phyloP scores from a whole-genome alignment of 2,329 filamentous ascomycete genomes.

The Neofusicoccum parvum region DNA sequence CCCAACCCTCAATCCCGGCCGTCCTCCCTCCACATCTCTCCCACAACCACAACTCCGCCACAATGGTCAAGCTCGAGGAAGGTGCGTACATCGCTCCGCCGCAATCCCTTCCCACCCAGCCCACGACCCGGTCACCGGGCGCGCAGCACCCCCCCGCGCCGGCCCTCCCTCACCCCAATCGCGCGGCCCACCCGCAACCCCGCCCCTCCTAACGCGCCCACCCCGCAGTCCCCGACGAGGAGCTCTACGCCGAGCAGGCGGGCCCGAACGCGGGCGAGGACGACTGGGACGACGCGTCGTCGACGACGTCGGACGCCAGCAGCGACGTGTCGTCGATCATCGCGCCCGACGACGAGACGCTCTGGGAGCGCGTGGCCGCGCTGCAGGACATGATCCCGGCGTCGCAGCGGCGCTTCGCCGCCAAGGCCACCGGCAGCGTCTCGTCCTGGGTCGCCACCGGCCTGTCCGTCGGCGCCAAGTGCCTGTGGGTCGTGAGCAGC shows the following conservation, averaged over 20 bases:
- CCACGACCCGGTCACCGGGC: not conserved
- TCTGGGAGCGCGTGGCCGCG: conserved; percentile 46
- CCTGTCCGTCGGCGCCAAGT: conserved; percentile 76
- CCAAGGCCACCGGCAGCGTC: conserved; percentile 50
- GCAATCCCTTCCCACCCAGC: not conserved
- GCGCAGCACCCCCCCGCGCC: not conserved
- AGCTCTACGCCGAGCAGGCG: conserved; percentile 74
- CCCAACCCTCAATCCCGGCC: not conserved
- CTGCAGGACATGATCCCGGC: conserved; percentile 50
- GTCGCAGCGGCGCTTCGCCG: conserved; percentile 46
- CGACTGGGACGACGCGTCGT: conserved; percentile 79
- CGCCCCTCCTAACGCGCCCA: not conserved
- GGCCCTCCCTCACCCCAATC: not conserved
- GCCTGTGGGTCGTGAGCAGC: conserved; percentile 88
- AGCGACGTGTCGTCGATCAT: conserved; percentile 32
- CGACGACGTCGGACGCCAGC: conserved; percentile 53
- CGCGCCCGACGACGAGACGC: conserved; percentile 32
- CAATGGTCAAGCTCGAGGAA: conserved; percentile 95
- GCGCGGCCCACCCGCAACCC: too few species aligned
- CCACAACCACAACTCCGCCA: conserved; percentile 37
- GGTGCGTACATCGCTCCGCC: conserved; percentile 1
- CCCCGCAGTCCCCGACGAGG: conserved; percentile 78
- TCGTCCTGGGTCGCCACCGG: conserved; percentile 61
- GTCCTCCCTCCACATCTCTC: not conserved
- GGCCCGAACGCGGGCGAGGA: conserved; percentile 69